Conservation (phyloP, 768 basidiomycete species). For the Russula griseocarnosa region DNA sequence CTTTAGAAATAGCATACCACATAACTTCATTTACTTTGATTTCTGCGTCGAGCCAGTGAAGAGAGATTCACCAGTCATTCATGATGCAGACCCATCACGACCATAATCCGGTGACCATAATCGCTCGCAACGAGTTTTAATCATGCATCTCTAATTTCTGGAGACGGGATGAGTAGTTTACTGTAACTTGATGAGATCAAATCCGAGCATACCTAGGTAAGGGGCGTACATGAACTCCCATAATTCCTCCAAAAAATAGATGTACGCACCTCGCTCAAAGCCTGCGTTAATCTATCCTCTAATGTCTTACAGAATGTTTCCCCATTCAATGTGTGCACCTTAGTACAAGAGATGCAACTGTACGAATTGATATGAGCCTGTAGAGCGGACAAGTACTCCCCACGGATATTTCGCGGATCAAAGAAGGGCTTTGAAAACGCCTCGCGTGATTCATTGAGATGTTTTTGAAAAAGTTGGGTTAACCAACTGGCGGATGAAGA, state of each 20-base stretch:
- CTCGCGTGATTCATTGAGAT: neutral
- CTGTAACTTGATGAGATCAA: too few species aligned
- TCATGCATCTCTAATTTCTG: too few species aligned
- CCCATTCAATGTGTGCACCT: neutral
- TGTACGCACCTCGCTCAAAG: neutral
- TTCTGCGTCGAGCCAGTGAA: too few species aligned
- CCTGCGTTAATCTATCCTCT: neutral
- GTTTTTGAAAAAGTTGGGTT: neutral
- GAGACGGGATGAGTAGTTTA: neutral
- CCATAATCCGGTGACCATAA: too few species aligned
- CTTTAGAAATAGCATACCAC: too few species aligned
- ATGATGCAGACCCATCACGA: too few species aligned
- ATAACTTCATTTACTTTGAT: too few species aligned
- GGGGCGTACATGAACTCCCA: too few species aligned
- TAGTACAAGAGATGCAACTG: neutral
- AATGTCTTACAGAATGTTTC: neutral
- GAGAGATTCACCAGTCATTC: too few species aligned
- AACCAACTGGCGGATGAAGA: neutral
- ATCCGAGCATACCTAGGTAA: neutral
- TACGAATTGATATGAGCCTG: neutral
- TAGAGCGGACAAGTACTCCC: neutral
- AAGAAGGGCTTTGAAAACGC: constrained; percentile 1
- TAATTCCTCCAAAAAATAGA: neutral
- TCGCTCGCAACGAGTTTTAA: too few species aligned
- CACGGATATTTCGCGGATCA: neutral